Base-by-base conservation (phyloP, 768 basidiomycete species). In the Dentipellis sp. region DNA sequence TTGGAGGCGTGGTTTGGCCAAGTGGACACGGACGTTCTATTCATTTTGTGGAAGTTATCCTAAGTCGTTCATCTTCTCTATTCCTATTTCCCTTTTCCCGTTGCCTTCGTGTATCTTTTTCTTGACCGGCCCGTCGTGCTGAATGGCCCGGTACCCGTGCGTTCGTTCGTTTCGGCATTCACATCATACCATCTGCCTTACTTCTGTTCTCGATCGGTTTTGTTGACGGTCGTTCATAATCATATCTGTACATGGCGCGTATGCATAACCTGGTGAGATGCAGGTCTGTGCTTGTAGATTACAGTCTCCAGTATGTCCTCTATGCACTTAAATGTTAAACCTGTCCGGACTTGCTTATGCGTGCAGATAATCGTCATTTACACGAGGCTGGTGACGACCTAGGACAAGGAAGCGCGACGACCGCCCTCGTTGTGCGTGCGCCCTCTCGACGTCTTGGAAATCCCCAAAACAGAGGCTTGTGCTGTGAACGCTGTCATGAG, bases 41-140 rank as follows among this genome's bases (percentile, higher is more conserved):
- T 45, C 19, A 45, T 45, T 19, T 19, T 45, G n/a, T 53, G 54
- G 54, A 51, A 46, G 19, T 51, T 57, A 22, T 56, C 47, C 47
- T 56, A 48, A 37, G 21, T 50, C 50, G 22, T 56, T 42, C 49
- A 54, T 40, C 16, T 45, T 50, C 56, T 47, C 19, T 17, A 42
- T 16, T 49, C 38, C 22, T 47, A 47, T 54, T 34, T 45, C 23
- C 52, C 53, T 38, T 45, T 23, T 10, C 10, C 48, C 50, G 14
- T 34, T 46, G 12, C 58, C 21, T 12, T 42, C 48, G 54, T 40
- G 23, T 56, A 35, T 52, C 21, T 36, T 55, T n/a, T 46, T 21
- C 45, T 46, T 48, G 48, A 22, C 52, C 47, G 23, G 29, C 22
- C 39, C 36, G 29, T 14, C 52, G 37, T 36, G 36, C 39, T 21